phyloP scores from a whole-genome alignment of 2,329 filamentous ascomycete genomes.

The Aspergillus sp. region DNA sequence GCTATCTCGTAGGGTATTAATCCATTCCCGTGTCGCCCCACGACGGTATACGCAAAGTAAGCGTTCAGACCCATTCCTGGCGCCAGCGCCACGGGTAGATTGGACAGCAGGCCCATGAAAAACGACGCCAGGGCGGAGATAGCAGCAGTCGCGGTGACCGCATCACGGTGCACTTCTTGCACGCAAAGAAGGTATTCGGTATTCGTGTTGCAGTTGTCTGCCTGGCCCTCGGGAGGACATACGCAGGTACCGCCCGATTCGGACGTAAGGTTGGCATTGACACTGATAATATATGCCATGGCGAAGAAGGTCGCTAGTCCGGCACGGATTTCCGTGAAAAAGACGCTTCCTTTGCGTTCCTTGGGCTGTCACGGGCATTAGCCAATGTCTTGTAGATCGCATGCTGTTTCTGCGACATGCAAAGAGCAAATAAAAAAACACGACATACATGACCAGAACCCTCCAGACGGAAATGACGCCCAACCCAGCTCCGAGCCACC shows the following conservation, averaged over 20 bases:
- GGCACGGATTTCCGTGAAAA: constrained; percentile 76
- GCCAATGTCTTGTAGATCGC: not conserved
- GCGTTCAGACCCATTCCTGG: constrained; percentile 78
- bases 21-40: constrained; percentile 67
- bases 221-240: constrained; percentile 47
- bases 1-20: constrained; percentile 66
- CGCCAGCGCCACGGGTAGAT: constrained; percentile 65
- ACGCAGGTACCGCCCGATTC: constrained; percentile 69
- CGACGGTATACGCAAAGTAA: constrained; percentile 76
- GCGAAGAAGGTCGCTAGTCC: constrained; percentile 72
- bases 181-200: constrained; percentile 38
- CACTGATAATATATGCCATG: constrained; percentile 70
- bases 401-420: not conserved
- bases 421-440: not conserved
- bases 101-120: constrained; percentile 74
- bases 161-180: constrained; percentile 60
- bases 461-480: constrained; percentile 70
- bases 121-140: constrained; percentile 74
- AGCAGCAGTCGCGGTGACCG: constrained; percentile 77
- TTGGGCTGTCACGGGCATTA: constrained; percentile 43
- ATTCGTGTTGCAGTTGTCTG: constrained; percentile 41
- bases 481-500: constrained; percentile 58
- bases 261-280: constrained; percentile 62
- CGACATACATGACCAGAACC: constrained; percentile 69
- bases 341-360: constrained; percentile 65